Evolutionary conservation across 2,329 filamentous ascomycete genomes (phyloP).

Genomic region (Colletotrichum abscissum): DNA sequence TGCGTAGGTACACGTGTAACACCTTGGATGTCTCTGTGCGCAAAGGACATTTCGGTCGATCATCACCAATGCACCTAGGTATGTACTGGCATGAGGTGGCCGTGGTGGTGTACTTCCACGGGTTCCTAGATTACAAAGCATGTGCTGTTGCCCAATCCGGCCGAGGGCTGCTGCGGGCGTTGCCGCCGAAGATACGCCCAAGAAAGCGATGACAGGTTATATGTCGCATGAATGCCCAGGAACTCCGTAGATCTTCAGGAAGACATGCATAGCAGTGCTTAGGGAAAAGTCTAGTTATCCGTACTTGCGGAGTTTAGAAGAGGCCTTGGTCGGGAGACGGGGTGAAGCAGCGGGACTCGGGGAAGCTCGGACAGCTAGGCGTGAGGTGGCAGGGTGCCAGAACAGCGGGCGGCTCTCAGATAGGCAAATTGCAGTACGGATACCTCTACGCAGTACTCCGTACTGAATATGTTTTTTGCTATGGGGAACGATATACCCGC

Average conservation of each 20-base stretch:
- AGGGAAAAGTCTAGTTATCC: too few relatives aligned
- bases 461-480: background rate
- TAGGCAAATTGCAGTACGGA: background rate
- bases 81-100: background rate
- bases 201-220: background rate
- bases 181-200: background rate
- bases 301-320: too few relatives aligned
- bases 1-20: too few relatives aligned
- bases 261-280: too few relatives aligned
- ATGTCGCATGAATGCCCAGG: background rate
- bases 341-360: background rate
- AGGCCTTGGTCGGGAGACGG: too few relatives aligned
- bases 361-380: background rate
- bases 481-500: too few relatives aligned
- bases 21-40: background rate
- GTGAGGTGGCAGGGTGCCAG: background rate
- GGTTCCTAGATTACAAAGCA: background rate
- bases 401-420: background rate
- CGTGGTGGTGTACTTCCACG: too few relatives aligned
- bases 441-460: background rate
- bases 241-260: too few relatives aligned
- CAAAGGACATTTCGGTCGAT: background rate
- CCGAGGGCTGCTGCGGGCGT: background rate
- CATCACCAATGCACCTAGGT: background rate
- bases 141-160: background rate